phyloP scores from a whole-genome alignment of 2,329 filamentous ascomycete genomes.

The Paraphaeosphaeria minitans region DNA sequence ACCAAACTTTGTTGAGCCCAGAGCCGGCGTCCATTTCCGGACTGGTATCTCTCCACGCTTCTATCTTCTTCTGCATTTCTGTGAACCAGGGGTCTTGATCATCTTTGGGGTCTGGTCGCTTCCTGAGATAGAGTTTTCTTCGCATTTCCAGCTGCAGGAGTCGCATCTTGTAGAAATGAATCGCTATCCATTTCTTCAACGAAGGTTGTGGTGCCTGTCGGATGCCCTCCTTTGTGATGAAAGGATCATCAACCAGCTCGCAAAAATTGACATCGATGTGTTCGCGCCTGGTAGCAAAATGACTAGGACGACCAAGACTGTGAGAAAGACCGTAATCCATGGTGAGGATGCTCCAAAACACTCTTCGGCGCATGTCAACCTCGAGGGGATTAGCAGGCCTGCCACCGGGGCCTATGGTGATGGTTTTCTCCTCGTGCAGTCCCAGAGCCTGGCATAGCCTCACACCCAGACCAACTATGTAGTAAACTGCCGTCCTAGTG shows the following conservation, averaged over 20 bases:
- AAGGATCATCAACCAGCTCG: conserved; percentile 77
- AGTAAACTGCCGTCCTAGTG: conserved; percentile 90
- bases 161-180: conserved; percentile 93
- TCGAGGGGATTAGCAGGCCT: conserved; percentile 71
- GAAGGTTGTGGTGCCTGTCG: conserved; percentile 70
- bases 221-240: conserved; percentile 80
- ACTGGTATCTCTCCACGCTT: conserved; percentile 77
- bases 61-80: conserved; percentile 77
- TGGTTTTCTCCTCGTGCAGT: conserved; percentile 86
- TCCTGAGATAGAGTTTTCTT: conserved; percentile 83
- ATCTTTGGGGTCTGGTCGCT: conserved; percentile 73
- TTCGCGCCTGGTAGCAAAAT: conserved; percentile 81
- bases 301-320: conserved; percentile 83
- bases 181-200: conserved; percentile 83
- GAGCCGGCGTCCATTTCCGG: conserved; percentile 72
- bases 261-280: conserved; percentile 87
- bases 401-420: conserved; percentile 66
- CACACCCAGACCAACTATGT: conserved; percentile 85
- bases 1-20: conserved; percentile 82
- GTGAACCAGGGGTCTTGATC: conserved; percentile 88
- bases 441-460: conserved; percentile 89
- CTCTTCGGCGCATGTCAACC: conserved; percentile 84
- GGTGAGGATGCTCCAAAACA: conserved; percentile 85
- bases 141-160: conserved; percentile 86
- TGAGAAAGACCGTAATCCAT: conserved; percentile 91